phyloP scores from a whole-genome alignment of 2,329 filamentous ascomycete genomes.

The Graphiopsis chlorocephala region DNA sequence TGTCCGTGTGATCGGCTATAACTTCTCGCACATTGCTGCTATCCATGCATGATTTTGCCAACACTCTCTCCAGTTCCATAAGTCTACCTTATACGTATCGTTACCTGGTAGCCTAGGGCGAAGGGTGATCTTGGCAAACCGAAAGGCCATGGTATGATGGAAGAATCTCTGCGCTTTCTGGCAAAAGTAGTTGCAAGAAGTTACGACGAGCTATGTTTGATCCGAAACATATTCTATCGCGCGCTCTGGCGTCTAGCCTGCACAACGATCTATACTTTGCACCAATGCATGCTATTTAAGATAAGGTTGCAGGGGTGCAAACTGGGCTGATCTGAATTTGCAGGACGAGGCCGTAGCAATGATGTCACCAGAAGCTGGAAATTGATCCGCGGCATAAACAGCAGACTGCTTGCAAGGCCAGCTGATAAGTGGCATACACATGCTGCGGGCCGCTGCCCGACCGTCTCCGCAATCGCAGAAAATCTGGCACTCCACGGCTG shows the following conservation, averaged over 20 bases:
- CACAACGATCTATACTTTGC: background rate
- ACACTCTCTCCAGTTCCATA: background rate
- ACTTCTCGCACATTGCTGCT: background rate
- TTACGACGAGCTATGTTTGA: background rate
- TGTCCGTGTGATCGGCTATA: background rate
- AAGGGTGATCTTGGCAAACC: background rate
- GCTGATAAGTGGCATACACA: no score
- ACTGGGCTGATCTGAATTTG: background rate
- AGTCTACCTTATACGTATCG: background rate
- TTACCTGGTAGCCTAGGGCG: background rate
- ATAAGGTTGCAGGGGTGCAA: background rate
- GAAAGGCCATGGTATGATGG: background rate
- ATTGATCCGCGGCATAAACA: background rate
- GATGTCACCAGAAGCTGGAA: background rate
- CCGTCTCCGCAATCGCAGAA: no score
- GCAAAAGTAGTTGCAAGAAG: background rate
- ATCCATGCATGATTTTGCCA: background rate
- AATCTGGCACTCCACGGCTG: no score
- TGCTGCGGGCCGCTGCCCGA: no score
- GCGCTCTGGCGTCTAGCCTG: background rate
- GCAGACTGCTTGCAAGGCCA: no score
- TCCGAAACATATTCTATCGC: background rate
- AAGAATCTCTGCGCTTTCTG: background rate
- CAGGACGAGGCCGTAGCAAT: background rate
- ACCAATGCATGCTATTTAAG: background rate